Evolutionary conservation across 176 grass and related monocot genomes (phyloP), one percentile per base, ranked within the genome.

Genomic region (Paspalum notatum): DNA sequence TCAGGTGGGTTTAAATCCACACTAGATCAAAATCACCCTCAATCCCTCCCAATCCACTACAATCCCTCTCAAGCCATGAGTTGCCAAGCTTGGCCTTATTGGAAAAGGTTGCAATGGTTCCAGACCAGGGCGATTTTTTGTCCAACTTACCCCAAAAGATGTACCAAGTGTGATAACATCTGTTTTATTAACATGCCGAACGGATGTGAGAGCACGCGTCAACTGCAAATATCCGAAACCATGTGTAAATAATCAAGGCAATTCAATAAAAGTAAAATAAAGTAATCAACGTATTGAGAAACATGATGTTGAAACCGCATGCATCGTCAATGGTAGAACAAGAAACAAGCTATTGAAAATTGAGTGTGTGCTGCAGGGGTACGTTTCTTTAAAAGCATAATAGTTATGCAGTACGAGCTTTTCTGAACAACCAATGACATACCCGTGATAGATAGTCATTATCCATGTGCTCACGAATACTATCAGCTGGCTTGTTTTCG

Each of bases 401-500:
- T 66, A 74, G 65, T 8, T 39, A 61, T 7, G 1, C 41, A 68
- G 4, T 84, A 38, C 73, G 25, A 18, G 26, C 41, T 74, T 6
- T 68, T 4, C 40, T 6, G n/a, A 26, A 1, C 15, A 83, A 49
- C 39, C 5, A 56, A 71, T 64, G 4, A 46, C 25, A 75, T 99
- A 99, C 96, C 86, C 90, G 81, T 79, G 96, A 95, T 70, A 99
- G 82, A 86, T 95, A 99, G 64, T 99, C 92, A 68, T 81, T 90
- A 66, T 99, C 92, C 57, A 57, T 93, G 69, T 99, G 96, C 72
- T 95, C 96, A 1, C 87, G 79, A 58, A 99, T 95, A 45, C 54
- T 91, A 25, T 95, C 96, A 82, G 96, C 93, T 68, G 96, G 71
- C 69, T 99, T 99, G 51, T 99, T 99, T 88, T 99, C 96, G 26